Base-by-base conservation (phyloP, 306 rosid species). In the Acacia melanoxylon region DNA sequence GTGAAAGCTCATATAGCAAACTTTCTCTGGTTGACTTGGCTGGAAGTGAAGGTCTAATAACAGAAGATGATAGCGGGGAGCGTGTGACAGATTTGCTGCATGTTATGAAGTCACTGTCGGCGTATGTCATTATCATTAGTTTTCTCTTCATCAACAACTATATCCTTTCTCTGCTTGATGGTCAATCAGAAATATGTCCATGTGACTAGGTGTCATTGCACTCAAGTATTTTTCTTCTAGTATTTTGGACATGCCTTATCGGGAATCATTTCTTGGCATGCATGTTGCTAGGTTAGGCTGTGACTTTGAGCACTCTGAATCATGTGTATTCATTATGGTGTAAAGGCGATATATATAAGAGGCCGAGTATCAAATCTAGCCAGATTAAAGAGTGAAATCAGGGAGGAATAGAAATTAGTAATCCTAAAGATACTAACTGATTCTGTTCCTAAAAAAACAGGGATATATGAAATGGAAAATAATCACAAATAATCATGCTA, bases 61-160 rank as follows among this genome's bases (percentile, higher is more conserved):
- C 85, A 37, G 99, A 95, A 86, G 96, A 95, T 76, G 96, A 93
- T 27, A 89, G 92, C 79, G 95, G 94, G 65, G 98, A 95, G 84
- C 92, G 86, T 68, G 94, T 95, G 88, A 93, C 96, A 37, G 99
- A 92, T 84, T 82, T 95, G 90, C 90, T 95, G 88, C 98, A 95
- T 90, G 97, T 92, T 86, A 93, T 93, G 99, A 95, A 95, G 83
- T 92, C 99, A 72, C 94, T 95, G 87, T 92, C 99, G 82, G 99
- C 94, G 98, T 95, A 95, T 89, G 97, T 85, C 67, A 52, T 78
- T 85, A 70, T 82, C 79, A 76, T 37, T 62, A 75, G 44, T 74
- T 51, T 66, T 81, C 72, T 54, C 72, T 70, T 74, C 29, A 27
- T 82, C 77, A 48, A 59, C 33, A 75, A 71, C n/a, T 70, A 63